Evolutionary conservation across 2,329 filamentous ascomycete genomes (phyloP), one percentile per base, ranked within the genome.

Genomic region (Penicillium sp.): DNA sequence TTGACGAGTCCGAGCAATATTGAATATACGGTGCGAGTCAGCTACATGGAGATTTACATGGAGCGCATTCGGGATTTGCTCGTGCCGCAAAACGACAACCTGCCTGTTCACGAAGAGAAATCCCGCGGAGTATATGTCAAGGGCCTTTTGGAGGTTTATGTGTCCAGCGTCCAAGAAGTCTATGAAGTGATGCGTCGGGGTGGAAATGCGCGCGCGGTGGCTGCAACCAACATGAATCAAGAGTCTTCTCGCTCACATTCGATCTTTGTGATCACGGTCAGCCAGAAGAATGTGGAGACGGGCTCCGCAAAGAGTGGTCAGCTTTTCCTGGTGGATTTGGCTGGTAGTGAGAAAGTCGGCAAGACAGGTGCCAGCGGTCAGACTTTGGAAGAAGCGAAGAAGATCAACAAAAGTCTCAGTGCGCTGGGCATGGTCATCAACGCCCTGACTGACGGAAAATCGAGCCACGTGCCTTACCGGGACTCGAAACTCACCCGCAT

Each of bases 31-130:
- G 91, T 98, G 45, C 84, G 90, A 48, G 91, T 97, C 65, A 95
- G 90, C 71, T 97, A 97, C 73, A 96, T 98, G 90, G 93, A 98
- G 73, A 97, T 98, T 56, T 98, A 98, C 76, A 98, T 97, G 93
- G 93, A 98, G 75, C 84, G 87, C 60, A 97, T 98, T 68, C 83
- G 91, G 63, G 93, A 98, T 82, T 73, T 98, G 63, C 76, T 98
- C 55, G 84, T 86, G 25, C 93, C 93, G 9, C 86, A 90, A 51
- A 95, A 97, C 71, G 91, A 96, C 74, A 97, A 97, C 66, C 76
- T 98, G 45, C 90, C 91, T 0, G 85, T 97, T n/a, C 93, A 97
- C 73, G 93, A 98, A 65, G 93, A 97, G 72, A 95, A 96, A 79
- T 93, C 86, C 66, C 81, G 88, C 51, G 93, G 93, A 46, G 91